Percentiles rank a stretch among this genome's conserved stretches.
Conservation (phyloP, 1,284 basidiomycete genomes). For the Trichosporon sp. region DNA sequence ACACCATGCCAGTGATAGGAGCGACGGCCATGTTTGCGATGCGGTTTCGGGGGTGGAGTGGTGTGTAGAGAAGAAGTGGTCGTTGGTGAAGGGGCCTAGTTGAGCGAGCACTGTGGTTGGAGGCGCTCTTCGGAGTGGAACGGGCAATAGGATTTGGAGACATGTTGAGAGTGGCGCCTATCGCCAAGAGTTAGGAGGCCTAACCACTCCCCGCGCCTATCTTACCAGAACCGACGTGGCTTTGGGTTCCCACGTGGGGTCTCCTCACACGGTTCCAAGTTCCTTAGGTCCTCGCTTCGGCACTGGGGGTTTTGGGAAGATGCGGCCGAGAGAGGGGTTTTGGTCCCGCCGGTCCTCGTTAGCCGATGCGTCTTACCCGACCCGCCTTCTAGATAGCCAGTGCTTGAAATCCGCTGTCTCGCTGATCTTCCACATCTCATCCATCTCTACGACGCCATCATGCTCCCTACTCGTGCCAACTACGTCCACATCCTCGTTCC, state of each 20-base stretch:
- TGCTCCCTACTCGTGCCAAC: slow-evolving; percentile 67
- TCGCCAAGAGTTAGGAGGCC: not conserved
- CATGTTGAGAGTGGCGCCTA: not conserved
- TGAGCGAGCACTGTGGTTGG: not conserved
- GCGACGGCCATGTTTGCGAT: slow-evolving; percentile 9
- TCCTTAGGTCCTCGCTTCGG: not conserved
- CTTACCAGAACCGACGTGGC: not conserved
- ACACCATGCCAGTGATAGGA: slow-evolving; percentile 22
- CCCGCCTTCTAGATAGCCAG: not conserved
- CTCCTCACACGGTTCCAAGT: not conserved
- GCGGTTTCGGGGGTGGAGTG: slow-evolving; percentile 7
- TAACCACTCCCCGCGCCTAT: not conserved
- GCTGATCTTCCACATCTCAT: not conserved
- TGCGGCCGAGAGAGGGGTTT: not conserved
- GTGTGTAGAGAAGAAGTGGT: slow-evolving; percentile 11
- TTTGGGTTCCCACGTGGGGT: not conserved
- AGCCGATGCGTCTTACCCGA: not conserved
- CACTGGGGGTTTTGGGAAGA: not conserved
- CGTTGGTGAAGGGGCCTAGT: not conserved
- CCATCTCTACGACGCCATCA: slow-evolving; percentile 36
- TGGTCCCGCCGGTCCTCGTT: not conserved
- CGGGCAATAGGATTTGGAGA: not conserved
- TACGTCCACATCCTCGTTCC: slow-evolving; percentile 85
- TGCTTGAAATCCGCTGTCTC: not conserved
- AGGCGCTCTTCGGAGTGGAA: not conserved